These are phyloP conservation scores for Scutellaria minor DNA, from an alignment of 257 asterid genomes.

Conservation along the genomic window DNA sequence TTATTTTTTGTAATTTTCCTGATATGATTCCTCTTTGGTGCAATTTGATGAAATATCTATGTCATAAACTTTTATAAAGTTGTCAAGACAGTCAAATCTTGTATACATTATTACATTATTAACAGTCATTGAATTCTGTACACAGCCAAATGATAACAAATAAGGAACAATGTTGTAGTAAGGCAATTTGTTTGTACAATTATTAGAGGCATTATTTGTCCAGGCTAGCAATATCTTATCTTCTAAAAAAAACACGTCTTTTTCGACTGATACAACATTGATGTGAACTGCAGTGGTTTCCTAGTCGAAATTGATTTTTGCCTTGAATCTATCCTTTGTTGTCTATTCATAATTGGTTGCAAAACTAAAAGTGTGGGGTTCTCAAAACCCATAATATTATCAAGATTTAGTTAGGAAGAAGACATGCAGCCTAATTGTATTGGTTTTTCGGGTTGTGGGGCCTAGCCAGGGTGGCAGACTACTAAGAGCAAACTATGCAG, in stretches of 20 bases:
- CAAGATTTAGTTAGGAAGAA: neutral
- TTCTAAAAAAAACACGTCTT: neutral
- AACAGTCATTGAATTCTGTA: neutral
- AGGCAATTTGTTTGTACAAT: neutral
- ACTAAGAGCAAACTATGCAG: too few species aligned
- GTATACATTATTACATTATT: conserved; percentile 2
- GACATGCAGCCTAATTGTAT: neutral
- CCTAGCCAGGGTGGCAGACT: too few species aligned
- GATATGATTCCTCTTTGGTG: neutral
- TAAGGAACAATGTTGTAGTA: neutral
- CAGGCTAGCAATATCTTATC: neutral
- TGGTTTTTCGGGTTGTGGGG: neutral
- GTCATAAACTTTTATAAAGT: conserved; percentile 23
- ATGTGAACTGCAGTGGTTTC: conserved; percentile 11
- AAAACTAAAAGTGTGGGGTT: conserved; percentile 15
- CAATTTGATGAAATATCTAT: conserved; percentile 33
- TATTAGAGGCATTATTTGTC: neutral
- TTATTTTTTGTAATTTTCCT: conserved; percentile 12
- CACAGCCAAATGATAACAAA: neutral
- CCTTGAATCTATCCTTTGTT: neutral
- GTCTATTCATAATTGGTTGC: neutral
- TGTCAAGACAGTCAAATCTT: too few species aligned
- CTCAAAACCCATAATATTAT: neutral
- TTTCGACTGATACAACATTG: neutral
- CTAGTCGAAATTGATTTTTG: conserved; percentile 6